Percentiles rank a stretch among this genome's conserved stretches.
Conservation (phyloP, 1,139 yeast genomes). For the Trichomonascaceae sp. region DNA sequence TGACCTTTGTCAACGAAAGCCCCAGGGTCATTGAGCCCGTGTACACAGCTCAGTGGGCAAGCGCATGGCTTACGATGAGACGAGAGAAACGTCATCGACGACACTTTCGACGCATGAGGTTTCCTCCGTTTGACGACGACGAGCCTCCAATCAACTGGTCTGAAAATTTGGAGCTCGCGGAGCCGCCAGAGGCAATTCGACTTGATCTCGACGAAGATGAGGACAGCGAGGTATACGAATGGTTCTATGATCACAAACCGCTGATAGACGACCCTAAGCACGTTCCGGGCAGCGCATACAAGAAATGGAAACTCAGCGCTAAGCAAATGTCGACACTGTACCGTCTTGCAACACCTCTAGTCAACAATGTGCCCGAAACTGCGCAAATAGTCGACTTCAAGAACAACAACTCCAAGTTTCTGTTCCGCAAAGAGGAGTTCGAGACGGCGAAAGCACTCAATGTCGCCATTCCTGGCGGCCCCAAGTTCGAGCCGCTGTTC, state of each 20-base stretch:
- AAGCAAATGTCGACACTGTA: constrained; percentile 54
- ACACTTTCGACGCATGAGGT: constrained; percentile 81
- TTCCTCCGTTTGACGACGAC: constrained; percentile 96
- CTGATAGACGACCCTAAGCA: constrained; percentile 40
- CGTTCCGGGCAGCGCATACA: constrained; percentile 70
- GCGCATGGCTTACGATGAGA: constrained; percentile 87
- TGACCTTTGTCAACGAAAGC: constrained; percentile 84
- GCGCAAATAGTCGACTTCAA: constrained; percentile 33
- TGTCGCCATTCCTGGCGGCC: constrained; percentile 87
- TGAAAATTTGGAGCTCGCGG: constrained; percentile 62
- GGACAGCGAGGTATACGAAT: constrained; percentile 47
- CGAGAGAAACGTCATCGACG: constrained; percentile 82
- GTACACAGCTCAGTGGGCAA: constrained; percentile 91
- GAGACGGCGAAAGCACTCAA: constrained; percentile 86
- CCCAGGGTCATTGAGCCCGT: constrained; percentile 91
- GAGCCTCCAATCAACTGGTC: constrained; percentile 83
- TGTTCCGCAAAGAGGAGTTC: constrained; percentile 67
- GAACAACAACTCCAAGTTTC: constrained; percentile 47
- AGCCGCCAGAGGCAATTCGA: constrained; percentile 57
- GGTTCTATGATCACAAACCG: constrained; percentile 77
- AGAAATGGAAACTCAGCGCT: constrained; percentile 53
- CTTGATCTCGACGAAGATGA: constrained; percentile 50
- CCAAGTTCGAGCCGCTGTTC: constrained; percentile 84
- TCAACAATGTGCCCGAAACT: background rate
- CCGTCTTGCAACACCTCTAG: constrained; percentile 54